Percentiles rank a stretch among this genome's conserved stretches.
Evolutionary conservation across 2,329 filamentous ascomycete species (phyloP).

Genomic region (Bimuria novae-zelandiae): DNA sequence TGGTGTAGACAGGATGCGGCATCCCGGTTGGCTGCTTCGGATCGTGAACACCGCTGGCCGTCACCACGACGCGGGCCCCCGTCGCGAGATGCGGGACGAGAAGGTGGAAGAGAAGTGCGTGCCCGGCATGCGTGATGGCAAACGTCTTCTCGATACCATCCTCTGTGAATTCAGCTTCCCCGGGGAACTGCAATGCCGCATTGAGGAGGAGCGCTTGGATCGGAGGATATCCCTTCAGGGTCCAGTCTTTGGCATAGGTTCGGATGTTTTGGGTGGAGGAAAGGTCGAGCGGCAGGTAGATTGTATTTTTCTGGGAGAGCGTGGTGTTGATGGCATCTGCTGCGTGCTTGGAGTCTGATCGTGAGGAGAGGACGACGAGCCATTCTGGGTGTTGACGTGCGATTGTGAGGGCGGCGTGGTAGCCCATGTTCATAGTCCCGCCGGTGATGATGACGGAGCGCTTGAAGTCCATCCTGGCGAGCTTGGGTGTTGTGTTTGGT

Average conservation of each 20-base stretch:
- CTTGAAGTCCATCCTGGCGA: neutral
- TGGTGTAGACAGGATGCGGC: slow-evolving; percentile 48
- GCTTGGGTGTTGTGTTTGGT: too few relatives aligned
- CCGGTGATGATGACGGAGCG: slow-evolving; percentile 32
- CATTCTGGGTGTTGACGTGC: slow-evolving; percentile 21
- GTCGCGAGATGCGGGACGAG: slow-evolving; percentile 48
- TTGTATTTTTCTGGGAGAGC: slow-evolving; percentile 47
- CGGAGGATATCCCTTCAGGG: too few relatives aligned
- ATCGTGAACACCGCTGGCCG: slow-evolving; percentile 52
- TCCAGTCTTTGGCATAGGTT: slow-evolving; percentile 48
- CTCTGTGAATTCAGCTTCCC: slow-evolving; percentile 35
- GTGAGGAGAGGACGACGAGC: slow-evolving; percentile 26
- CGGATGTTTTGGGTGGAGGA: slow-evolving; percentile 47
- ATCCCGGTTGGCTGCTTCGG: slow-evolving; percentile 50
- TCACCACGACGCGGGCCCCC: slow-evolving; percentile 52
- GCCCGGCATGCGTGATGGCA: slow-evolving; percentile 56
- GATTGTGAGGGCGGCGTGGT: slow-evolving; percentile 20
- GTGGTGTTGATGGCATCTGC: slow-evolving; percentile 51
- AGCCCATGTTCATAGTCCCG: slow-evolving; percentile 32
- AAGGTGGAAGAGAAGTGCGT: slow-evolving; percentile 57
- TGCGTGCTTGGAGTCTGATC: slow-evolving; percentile 50
- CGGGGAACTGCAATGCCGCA: slow-evolving; percentile 53
- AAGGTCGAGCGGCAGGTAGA: slow-evolving; percentile 54
- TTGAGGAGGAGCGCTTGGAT: slow-evolving; percentile 56
- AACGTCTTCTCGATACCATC: slow-evolving; percentile 57